Evolutionary conservation across 2,329 filamentous ascomycete species (phyloP).

Genomic region (Hymenoscyphus linearis): DNA sequence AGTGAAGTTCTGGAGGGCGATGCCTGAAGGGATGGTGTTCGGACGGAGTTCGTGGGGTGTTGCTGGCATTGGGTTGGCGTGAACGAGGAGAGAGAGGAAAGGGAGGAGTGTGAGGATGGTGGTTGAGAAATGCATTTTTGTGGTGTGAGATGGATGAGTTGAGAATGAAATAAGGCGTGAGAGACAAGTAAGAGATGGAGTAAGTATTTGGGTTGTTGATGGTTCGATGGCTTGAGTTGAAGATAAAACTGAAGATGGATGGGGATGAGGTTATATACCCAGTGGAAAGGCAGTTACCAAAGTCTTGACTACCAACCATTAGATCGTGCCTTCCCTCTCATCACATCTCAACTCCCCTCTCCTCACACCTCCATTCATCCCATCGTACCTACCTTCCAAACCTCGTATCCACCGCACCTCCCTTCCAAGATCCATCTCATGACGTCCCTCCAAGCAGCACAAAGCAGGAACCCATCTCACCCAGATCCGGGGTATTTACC

Average conservation of each 20-base stretch:
- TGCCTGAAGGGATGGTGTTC: not conserved
- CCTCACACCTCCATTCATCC: not conserved
- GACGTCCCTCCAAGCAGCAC: not conserved
- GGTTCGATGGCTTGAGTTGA: not conserved
- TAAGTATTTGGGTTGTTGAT: not conserved
- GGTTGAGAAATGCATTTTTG: constrained; percentile 5
- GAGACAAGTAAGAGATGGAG: not conserved
- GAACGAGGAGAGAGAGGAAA: not conserved
- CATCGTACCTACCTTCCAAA: not conserved
- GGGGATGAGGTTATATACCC: not conserved
- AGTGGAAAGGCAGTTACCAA: too few species aligned
- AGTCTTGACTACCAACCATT: too few species aligned
- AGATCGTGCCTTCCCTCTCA: not conserved
- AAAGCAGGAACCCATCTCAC: not conserved
- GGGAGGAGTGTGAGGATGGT: not conserved
- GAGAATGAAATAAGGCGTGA: not conserved
- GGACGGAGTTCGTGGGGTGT: not conserved
- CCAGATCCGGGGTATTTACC: not conserved
- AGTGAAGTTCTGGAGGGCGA: constrained; percentile 8
- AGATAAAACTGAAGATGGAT: not conserved
- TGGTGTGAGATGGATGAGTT: not conserved
- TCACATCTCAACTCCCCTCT: not conserved
- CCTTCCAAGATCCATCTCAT: not conserved
- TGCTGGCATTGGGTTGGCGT: not conserved
- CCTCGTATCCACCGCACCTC: not conserved